Base-by-base conservation (phyloP, 768 basidiomycete genomes). In the Jaapia argillacea region DNA sequence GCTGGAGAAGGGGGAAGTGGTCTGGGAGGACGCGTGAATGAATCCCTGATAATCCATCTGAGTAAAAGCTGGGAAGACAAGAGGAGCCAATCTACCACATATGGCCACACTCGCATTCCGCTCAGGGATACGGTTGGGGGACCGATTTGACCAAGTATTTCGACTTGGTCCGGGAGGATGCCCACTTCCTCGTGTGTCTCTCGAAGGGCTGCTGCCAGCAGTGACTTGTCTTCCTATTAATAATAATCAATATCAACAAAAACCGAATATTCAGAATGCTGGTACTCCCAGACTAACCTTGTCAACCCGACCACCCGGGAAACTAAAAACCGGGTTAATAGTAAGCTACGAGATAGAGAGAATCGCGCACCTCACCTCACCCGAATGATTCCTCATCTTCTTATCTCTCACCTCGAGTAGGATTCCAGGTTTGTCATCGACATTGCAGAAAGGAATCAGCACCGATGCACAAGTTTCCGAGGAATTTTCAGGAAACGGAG, bases 151-250 rank as follows among this genome's bases (percentile, higher is more conserved):
- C 86, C 87, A 1, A 87, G 60, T 38, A 85, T 61, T 38, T 87
- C 78, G 18, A 89, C 65, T 48, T 74, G 71, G 26, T 61, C 54
- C n/a, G 78, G 69, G 24, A 58, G 54, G 36, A 88, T 68, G 4
- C 81, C 82, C 37, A 86, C 58, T 56, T 89, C 86, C 56, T 89
- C 86, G 18, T 71, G 63, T 0, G 83, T 81, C 63, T 90, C 86
- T 40, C 86, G 66, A 28, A 88, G 57, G 6, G 84, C 85, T 4
- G 77, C 67, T 36, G 68, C 65, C 18, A 75, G 51, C 31, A 77
- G 67, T 0, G 77, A 75, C 23, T 57, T 42, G 46, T 81, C 77
- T 47, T 62, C 69, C 80, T 75, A 53, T 40, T 18, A 6, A 38
- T 7, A 13, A 22, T 21, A 7, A 21, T 38, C 10, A 38, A 21